These are phyloP conservation scores for Sporothrix schenckii DNA, from an alignment of 2,329 filamentous ascomycete species.

Conservation along the genomic window DNA sequence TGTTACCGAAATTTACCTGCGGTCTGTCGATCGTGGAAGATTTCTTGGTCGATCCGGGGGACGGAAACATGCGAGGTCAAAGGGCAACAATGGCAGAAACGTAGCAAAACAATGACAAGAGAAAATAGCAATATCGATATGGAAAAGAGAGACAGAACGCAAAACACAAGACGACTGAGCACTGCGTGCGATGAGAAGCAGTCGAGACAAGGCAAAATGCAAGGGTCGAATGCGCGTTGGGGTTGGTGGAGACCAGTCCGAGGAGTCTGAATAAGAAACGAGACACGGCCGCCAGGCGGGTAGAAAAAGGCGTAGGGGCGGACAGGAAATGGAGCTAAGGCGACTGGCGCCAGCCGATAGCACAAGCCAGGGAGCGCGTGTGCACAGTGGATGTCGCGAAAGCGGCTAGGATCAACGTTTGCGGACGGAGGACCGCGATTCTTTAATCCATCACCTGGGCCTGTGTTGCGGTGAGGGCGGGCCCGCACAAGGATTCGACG, in stretches of 20 bases:
- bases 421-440: constrained; percentile 9
- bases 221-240: constrained; percentile 12
- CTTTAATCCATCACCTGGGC: not conserved
- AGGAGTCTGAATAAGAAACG: constrained; percentile 17
- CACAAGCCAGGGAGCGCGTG: constrained; percentile 10
- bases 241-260: not conserved
- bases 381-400: constrained; percentile 11
- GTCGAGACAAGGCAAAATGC: constrained; percentile 2
- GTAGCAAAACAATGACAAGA: not conserved
- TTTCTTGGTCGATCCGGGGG: constrained; percentile 24
- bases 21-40: constrained; percentile 25
- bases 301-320: constrained; percentile 1
- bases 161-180: constrained; percentile 14
- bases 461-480: constrained; percentile 2
- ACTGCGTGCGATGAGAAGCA: constrained; percentile 3
- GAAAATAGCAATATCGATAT: not conserved
- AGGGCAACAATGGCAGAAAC: not conserved
- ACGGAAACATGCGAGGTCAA: not conserved
- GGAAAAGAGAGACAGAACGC: not conserved
- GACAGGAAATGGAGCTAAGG: constrained; percentile 6
- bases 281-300: constrained; percentile 11
- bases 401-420: constrained; percentile 1
- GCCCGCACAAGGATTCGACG: not conserved
- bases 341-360: constrained; percentile 8
- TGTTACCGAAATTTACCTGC: not conserved